Evolutionary conservation across 2,329 filamentous ascomycete genomes (phyloP).

Genomic region (Colletotrichum nymphaeae): DNA sequence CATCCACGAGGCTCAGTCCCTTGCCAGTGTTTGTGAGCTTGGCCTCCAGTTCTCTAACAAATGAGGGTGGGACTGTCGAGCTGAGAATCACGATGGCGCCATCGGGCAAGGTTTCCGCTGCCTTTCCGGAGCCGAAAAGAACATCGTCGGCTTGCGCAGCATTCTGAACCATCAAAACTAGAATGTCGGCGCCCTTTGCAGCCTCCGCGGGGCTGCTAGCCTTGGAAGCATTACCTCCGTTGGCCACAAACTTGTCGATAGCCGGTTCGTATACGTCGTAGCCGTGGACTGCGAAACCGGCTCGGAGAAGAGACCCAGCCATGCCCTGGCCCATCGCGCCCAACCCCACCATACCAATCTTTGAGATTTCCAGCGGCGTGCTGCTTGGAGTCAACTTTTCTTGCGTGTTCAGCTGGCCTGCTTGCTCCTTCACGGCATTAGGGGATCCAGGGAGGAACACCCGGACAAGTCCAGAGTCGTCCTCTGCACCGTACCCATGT

Average conservation of each 20-base stretch:
- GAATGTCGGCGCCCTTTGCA: slow-evolving; percentile 42
- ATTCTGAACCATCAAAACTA: slow-evolving; percentile 51
- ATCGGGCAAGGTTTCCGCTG: slow-evolving; percentile 40
- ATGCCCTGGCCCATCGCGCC: slow-evolving; percentile 53
- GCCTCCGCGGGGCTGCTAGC: slow-evolving; percentile 44
- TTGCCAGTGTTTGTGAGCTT: slow-evolving; percentile 39
- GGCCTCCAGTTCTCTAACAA: slow-evolving; percentile 38
- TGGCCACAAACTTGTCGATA: slow-evolving; percentile 43
- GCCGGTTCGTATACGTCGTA: slow-evolving; percentile 47
- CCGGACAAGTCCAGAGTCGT: slow-evolving; percentile 44
- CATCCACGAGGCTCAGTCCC: slow-evolving; percentile 47
- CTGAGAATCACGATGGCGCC: slow-evolving; percentile 47
- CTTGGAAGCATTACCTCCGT: slow-evolving; percentile 38
- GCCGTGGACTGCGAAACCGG: slow-evolving; percentile 46
- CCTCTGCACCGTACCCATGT: slow-evolving; percentile 42
- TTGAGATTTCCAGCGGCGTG: slow-evolving; percentile 41
- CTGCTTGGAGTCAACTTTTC: slow-evolving; percentile 36
- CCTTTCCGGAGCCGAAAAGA: slow-evolving; percentile 45
- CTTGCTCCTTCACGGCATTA: slow-evolving; percentile 35
- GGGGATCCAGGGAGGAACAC: slow-evolving; percentile 38
- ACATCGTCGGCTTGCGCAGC: slow-evolving; percentile 45
- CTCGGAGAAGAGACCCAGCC: slow-evolving; percentile 46
- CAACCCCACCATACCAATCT: slow-evolving; percentile 49
- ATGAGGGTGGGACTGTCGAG: slow-evolving; percentile 50
- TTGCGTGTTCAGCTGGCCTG: slow-evolving; percentile 5